phyloP scores from a whole-genome alignment of 192 early-diverging fungal species.

The Linnemannia hyalina region DNA sequence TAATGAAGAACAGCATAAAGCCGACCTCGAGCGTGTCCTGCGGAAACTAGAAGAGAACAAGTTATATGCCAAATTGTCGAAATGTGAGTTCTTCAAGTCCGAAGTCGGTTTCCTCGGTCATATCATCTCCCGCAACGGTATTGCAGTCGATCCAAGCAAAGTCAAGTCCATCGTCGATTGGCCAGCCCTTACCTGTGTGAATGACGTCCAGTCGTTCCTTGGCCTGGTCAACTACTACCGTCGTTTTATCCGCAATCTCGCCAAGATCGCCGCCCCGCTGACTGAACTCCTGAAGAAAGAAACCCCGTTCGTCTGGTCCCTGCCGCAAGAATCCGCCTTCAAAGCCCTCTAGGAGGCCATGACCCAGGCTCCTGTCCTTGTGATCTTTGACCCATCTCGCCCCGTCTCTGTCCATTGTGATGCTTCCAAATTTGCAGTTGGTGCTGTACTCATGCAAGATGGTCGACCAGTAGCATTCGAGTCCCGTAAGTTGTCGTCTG shows the following conservation, averaged over 20 bases:
- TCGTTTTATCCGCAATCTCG: slow-evolving; percentile 33
- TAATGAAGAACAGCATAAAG: too few relatives aligned
- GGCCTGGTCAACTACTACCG: slow-evolving; percentile 55
- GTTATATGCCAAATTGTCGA: too few relatives aligned
- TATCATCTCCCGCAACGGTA: too few relatives aligned
- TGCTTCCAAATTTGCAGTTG: slow-evolving; percentile 16
- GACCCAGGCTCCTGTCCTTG: slow-evolving; percentile 2
- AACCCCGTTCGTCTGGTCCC: slow-evolving; percentile 23
- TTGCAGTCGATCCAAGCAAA: too few relatives aligned
- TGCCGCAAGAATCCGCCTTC: slow-evolving; percentile 12
- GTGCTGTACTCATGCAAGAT: slow-evolving; percentile 25
- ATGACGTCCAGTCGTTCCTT: slow-evolving; percentile 41
- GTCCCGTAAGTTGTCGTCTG: slow-evolving; percentile 28
- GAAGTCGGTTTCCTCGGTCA: too few relatives aligned
- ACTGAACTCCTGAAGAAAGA: slow-evolving; percentile 42
- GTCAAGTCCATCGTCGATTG: slow-evolving; percentile 23
- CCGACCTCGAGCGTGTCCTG: too few relatives aligned
- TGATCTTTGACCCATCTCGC: not conserved
- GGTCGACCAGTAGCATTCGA: slow-evolving; percentile 43
- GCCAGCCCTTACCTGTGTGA: slow-evolving; percentile 1
- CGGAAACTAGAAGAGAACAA: too few relatives aligned
- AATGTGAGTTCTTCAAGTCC: too few relatives aligned
- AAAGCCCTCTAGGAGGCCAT: slow-evolving; percentile 9
- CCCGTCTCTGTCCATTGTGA: slow-evolving; percentile 23
- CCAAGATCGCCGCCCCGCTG: slow-evolving; percentile 17